Conservation (phyloP, 169 alveolate genomes). For the Cryptosporidium tyzzeri region DNA sequence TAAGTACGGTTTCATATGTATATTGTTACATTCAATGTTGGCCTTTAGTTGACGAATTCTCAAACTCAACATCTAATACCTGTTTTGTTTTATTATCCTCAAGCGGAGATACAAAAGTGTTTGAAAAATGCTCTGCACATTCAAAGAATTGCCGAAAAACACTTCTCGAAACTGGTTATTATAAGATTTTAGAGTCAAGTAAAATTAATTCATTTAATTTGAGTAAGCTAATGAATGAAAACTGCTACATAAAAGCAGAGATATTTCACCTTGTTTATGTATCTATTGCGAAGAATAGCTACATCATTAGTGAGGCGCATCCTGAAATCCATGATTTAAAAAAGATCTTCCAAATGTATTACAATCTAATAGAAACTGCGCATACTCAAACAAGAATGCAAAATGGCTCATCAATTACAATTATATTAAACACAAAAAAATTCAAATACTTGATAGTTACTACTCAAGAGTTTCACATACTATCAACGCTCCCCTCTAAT, state of each 20-base stretch:
- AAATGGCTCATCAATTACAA: background rate
- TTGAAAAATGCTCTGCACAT: conserved; percentile 39
- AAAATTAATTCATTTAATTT: conserved; percentile 1
- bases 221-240: background rate
- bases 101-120: conserved; percentile 14
- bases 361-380: conserved; percentile 27
- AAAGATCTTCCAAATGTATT: conserved; percentile 21
- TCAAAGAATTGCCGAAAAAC: conserved; percentile 17
- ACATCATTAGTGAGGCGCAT: conserved; percentile 20
- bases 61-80: background rate
- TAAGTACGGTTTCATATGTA: conserved; percentile 58
- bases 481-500: background rate
- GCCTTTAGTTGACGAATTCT: background rate
- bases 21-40: conserved; percentile 68
- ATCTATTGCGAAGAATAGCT: conserved; percentile 12
- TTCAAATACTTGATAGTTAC: conserved; percentile 1
- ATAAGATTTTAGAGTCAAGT: background rate
- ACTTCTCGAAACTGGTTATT: conserved; percentile 1
- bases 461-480: conserved; percentile 27
- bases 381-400: conserved; percentile 33
- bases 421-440: conserved; percentile 2
- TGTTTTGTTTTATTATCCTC: conserved; percentile 59
- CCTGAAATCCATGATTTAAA: conserved; percentile 26
- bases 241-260: background rate
- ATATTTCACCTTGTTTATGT: conserved; percentile 40